Conservation (phyloP, 305 asterid genomes). For the Fraxinus greggii region DNA sequence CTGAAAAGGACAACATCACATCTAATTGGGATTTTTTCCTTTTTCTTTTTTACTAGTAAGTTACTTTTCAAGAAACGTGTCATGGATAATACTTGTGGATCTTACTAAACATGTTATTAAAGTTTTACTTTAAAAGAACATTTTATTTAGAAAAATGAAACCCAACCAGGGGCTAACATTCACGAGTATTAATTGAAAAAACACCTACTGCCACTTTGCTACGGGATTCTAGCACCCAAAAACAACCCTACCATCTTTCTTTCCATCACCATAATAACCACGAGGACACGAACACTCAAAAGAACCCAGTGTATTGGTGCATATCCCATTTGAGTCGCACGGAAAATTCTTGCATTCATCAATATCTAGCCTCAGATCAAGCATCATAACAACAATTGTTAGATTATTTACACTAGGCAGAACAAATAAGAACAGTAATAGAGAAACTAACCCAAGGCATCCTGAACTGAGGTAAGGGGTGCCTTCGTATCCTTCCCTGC, state of each 20-base stretch:
- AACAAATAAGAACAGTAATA: neutral
- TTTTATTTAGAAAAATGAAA: too few species aligned
- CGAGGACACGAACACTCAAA: neutral
- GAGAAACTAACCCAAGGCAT: neutral
- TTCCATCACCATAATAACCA: neutral
- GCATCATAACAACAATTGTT: neutral
- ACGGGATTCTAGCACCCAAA: neutral
- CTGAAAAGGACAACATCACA: neutral
- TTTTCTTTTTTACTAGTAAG: neutral
- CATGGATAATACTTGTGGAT: neutral
- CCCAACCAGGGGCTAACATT: neutral
- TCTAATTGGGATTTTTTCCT: neutral
- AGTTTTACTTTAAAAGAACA: neutral
- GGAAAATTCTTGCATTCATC: neutral
- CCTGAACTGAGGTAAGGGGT: neutral
- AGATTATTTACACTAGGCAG: neutral
- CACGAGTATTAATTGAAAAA: neutral
- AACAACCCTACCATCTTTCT: neutral
- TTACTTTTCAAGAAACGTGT: neutral
- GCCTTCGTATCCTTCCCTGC: constrained; percentile 11
- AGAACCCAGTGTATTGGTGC: neutral
- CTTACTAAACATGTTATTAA: neutral
- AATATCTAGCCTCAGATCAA: neutral
- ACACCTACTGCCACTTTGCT: neutral
- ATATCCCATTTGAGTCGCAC: neutral